phyloP scores from a whole-genome alignment of 2,329 filamentous ascomycete genomes.

The Ploettnerulaceae sp. region DNA sequence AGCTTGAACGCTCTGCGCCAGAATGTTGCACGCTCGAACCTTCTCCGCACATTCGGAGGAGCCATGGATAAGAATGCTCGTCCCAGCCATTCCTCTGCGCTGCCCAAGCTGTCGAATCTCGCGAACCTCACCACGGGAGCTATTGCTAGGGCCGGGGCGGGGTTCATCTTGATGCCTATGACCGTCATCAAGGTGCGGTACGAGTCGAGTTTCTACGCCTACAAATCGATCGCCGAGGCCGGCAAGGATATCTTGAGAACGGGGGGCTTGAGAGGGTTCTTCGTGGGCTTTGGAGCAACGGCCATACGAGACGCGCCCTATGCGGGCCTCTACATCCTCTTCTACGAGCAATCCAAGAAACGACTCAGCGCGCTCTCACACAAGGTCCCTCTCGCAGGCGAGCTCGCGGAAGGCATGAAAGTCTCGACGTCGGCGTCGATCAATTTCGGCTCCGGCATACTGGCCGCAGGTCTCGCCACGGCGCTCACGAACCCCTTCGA shows the following conservation, averaged over 20 bases:
- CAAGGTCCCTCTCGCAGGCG: conserved; percentile 24
- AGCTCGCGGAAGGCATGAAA: conserved; percentile 25
- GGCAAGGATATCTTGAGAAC: conserved; percentile 66
- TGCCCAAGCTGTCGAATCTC: conserved; percentile 77
- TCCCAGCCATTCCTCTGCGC: conserved; percentile 54
- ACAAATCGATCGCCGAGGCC: conserved; percentile 70
- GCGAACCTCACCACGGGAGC: conserved; percentile 85
- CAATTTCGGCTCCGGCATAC: conserved; percentile 78
- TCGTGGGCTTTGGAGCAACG: conserved; percentile 89
- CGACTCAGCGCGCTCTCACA: conserved; percentile 40
- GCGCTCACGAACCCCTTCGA: conserved; percentile 95
- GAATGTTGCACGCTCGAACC: conserved; percentile 46
- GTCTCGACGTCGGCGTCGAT: conserved; percentile 55
- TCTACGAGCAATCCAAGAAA: conserved; percentile 82
- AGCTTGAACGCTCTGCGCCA: conserved; percentile 80
- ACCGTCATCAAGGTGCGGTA: conserved; percentile 97
- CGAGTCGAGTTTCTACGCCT: conserved; percentile 81
- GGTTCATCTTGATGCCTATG: conserved; percentile 89
- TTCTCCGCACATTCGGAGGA: conserved; percentile 35
- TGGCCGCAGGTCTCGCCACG: conserved; percentile 79
- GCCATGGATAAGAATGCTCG: conserved; percentile 24
- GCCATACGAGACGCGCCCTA: conserved; percentile 94
- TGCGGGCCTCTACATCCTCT: conserved; percentile 87
- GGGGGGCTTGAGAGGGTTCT: conserved; percentile 80
- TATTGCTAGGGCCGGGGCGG: conserved; percentile 76